These are phyloP conservation scores for Microdochium nivale DNA, from an alignment of 2,329 filamentous ascomycete species.

Conservation along the genomic window DNA sequence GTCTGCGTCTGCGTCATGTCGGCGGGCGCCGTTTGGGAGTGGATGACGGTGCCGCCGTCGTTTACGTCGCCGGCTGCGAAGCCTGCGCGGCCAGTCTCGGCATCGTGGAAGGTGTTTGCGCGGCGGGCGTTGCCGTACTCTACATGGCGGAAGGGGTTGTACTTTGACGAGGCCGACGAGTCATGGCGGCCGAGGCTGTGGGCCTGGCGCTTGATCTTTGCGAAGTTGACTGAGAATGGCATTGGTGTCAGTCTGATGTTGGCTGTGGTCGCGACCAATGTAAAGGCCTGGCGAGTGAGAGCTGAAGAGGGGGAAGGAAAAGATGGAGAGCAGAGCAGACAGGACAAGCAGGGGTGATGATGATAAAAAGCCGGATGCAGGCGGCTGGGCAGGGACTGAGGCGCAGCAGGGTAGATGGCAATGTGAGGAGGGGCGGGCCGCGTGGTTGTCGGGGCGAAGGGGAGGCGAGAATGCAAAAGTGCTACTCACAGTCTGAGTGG, in stretches of 20 bases:
- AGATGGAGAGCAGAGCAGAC: no score
- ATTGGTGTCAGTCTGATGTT: slow-evolving; percentile 5
- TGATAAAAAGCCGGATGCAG: no score
- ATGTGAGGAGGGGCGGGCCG: no score
- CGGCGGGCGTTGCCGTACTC: slow-evolving; percentile 20
- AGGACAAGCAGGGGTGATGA: no score
- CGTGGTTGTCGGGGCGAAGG: no score
- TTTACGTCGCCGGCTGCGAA: slow-evolving; percentile 12
- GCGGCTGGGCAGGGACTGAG: no score
- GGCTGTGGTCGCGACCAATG: no score
- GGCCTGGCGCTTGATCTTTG: slow-evolving; percentile 34
- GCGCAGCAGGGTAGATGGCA: no score
- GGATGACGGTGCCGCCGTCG: slow-evolving; percentile 8
- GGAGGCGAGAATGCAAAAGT: no score
- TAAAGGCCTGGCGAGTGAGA: no score
- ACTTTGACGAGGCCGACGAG: slow-evolving; percentile 23
- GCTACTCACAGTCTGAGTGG: no score
- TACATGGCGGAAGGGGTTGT: slow-evolving; percentile 35
- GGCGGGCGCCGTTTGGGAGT: not conserved
- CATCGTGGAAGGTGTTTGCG: slow-evolving; percentile 21
- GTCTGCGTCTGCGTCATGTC: not conserved
- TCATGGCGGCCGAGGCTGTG: slow-evolving; percentile 30
- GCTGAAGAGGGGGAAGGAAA: no score
- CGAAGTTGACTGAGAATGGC: slow-evolving; percentile 33
- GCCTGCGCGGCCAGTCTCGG: slow-evolving; percentile 8